These are phyloP conservation scores for Dalbergia cultrata DNA, from an alignment of 306 rosid species.

Conservation along the genomic window DNA sequence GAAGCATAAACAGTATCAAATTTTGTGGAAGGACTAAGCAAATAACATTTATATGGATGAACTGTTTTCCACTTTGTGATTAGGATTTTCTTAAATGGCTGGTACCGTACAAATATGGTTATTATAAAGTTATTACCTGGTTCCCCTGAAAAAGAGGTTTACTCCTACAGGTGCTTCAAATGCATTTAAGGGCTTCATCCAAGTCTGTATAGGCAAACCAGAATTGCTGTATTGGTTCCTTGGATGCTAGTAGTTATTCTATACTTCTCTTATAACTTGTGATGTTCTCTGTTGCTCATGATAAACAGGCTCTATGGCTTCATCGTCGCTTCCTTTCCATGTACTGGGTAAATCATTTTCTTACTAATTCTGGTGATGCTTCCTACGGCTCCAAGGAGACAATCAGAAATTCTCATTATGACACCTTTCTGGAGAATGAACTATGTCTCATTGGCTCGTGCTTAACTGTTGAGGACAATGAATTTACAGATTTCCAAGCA, in stretches of 20 bases:
- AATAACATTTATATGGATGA: neutral
- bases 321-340: slow-evolving; percentile 84
- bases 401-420: slow-evolving; percentile 40
- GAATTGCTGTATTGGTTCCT: slow-evolving; percentile 26
- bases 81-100: neutral
- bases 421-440: slow-evolving; percentile 63
- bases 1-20: neutral
- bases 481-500: slow-evolving; percentile 75
- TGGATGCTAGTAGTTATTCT: slow-evolving; percentile 11
- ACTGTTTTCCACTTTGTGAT: neutral
- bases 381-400: slow-evolving; percentile 49
- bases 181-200: slow-evolving; percentile 12
- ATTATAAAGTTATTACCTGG: neutral
- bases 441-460: slow-evolving; percentile 62
- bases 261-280: slow-evolving; percentile 5
- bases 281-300: slow-evolving; percentile 27
- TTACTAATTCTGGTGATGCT: slow-evolving; percentile 20
- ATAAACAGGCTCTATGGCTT: slow-evolving; percentile 89
- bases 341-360: slow-evolving; percentile 65
- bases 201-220: slow-evolving; percentile 3
- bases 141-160: slow-evolving; percentile 4
- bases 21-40: neutral
- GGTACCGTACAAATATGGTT: neutral
- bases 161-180: slow-evolving; percentile 24
- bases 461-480: slow-evolving; percentile 57